These are phyloP conservation scores for Poronia punctata DNA, from an alignment of 495 filamentous ascomycete species.

Conservation along the genomic window DNA sequence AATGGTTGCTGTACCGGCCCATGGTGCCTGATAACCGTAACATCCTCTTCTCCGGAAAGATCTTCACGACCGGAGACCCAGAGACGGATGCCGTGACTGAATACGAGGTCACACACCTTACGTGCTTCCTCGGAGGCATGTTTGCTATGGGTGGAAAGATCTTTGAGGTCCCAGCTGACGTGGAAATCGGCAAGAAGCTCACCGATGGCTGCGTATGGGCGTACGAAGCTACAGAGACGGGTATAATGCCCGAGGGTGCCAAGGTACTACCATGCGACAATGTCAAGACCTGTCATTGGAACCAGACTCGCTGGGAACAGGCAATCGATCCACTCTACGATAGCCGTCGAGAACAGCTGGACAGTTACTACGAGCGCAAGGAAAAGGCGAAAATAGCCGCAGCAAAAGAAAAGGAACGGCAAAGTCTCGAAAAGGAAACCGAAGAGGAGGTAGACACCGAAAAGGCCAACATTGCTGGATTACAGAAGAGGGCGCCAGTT, in stretches of 20 bases:
- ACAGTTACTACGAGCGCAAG: slow-evolving; percentile 29
- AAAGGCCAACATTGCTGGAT: background rate
- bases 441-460: slow-evolving; percentile 6
- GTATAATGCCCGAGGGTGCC: slow-evolving; percentile 86
- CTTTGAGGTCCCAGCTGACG: slow-evolving; percentile 70
- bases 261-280: slow-evolving; percentile 60
- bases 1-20: slow-evolving; percentile 75
- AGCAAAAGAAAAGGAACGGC: slow-evolving; percentile 15
- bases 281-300: slow-evolving; percentile 62
- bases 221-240: slow-evolving; percentile 70
- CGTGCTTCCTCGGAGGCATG: slow-evolving; percentile 93
- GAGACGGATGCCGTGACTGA: slow-evolving; percentile 33
- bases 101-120: slow-evolving; percentile 68
- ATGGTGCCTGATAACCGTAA: slow-evolving; percentile 71
- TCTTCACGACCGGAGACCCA: slow-evolving; percentile 31
- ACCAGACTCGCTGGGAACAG: slow-evolving; percentile 58
- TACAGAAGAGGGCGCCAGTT: slow-evolving; percentile 7
- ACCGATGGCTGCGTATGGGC: slow-evolving; percentile 94
- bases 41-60: slow-evolving; percentile 64
- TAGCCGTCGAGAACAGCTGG: slow-evolving; percentile 31
- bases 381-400: slow-evolving; percentile 30
- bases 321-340: slow-evolving; percentile 45
- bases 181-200: slow-evolving; percentile 74
- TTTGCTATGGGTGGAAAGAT: slow-evolving; percentile 81
- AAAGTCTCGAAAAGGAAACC: slow-evolving; percentile 16